Base-by-base conservation (phyloP, 2,329 filamentous ascomycete genomes). In the Talaromyces marneffei region DNA sequence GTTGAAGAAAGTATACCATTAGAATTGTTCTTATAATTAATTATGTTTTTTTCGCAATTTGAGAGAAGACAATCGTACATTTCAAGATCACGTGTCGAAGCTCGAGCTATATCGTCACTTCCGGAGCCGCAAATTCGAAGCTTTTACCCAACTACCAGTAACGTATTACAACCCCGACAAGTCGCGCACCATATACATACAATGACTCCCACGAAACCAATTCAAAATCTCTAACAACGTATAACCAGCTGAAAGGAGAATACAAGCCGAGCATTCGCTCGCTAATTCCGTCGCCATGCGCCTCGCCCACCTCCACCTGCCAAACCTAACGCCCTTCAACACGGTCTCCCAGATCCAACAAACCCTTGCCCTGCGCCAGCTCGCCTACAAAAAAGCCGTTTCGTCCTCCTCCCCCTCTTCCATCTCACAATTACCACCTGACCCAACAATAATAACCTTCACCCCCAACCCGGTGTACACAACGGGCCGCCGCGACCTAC, bases 381-480 rank as follows among this genome's bases (percentile, higher is more conserved):
- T 91, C 52, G 75, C 82, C 29, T 79, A 85, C 73, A 90, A 90
- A 73, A 79, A 79, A 52, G 71, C 77, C 18, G 69, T 74, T 57
- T 66, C n/a, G n/a, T n/a, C 68, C n/a, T 61, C 61, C 18, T 59
- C 63, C 57, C 62, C 68, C 14, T 61, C 61, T n/a, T 59, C 63
- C 58, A 68, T 69, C 33, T 63, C 66, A 54, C n/a, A 57, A 52
- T 1, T 9, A 23, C 74, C 82, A 8, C 88, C 88, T 0, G 78
- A 80, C 14, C 90, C 91, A 27, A 86, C 85, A 33, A 81, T 97
- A 65, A 81, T 97, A 65, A 92, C 91, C 65, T 94, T 96, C 75
- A 87, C 90, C 59, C 89, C 92, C 53, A 78, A 82, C 35, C 91
- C 92, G 1, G 91, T 92, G 52, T 97, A 94, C 77, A 97, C 93